Conservation (phyloP, 176 grass and related monocot species). For the Secale cereale region DNA sequence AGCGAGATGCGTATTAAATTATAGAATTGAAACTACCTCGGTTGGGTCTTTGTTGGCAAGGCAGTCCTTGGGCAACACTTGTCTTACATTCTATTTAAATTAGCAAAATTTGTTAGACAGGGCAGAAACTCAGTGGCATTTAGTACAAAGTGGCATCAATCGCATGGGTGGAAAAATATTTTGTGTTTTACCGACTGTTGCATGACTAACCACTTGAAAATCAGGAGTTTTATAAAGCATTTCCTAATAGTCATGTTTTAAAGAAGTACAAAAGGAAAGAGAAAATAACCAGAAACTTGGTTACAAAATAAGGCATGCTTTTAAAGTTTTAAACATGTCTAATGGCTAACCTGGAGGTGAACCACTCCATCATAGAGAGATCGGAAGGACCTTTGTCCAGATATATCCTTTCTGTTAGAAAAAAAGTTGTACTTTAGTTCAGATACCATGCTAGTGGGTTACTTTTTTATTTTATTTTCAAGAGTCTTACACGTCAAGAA, state of each 20-base stretch:
- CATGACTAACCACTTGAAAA: neutral
- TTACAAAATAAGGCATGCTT: neutral
- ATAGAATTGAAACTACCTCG: neutral
- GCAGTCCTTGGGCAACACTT: constrained; percentile 45
- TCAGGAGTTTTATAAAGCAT: neutral
- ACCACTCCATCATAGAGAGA: constrained; percentile 41
- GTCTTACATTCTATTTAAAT: constrained; percentile 37
- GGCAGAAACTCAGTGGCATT: neutral
- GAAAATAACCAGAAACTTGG: neutral
- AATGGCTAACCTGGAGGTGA: constrained; percentile 58
- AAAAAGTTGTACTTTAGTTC: neutral
- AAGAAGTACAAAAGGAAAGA: neutral
- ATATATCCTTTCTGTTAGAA: constrained; percentile 54
- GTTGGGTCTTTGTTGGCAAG: constrained; percentile 35
- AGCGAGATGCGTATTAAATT: neutral
- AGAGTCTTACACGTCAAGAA: constrained; percentile 58
- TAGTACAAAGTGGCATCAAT: neutral
- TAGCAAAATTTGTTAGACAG: neutral
- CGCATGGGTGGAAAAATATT: neutral
- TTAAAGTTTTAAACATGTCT: neutral
- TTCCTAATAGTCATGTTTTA: neutral
- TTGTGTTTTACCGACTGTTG: neutral
- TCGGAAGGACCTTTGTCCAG: constrained; percentile 47
- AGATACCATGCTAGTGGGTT: neutral
- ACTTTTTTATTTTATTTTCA: neutral